Evolutionary conservation across 2,329 filamentous ascomycete species (phyloP), one percentile per base, ranked within the genome.

Genomic region (Pseudogymnoascus sp.): DNA sequence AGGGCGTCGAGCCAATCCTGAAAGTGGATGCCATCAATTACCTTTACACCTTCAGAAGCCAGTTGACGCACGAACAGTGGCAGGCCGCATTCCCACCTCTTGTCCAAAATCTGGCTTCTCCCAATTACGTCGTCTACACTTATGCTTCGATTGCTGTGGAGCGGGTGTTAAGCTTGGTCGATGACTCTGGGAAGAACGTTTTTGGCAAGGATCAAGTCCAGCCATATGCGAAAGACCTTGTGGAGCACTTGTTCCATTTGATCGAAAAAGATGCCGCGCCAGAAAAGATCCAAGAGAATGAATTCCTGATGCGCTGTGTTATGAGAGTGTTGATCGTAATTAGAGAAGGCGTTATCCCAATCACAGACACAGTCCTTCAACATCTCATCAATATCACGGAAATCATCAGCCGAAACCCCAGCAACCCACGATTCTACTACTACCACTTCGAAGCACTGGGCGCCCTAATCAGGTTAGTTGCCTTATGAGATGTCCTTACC

Each of bases 1-100:
- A 83, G 31, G 83, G 82, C 2, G 84, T 89, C 1, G 85, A 96
- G 70, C 89, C 92, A 7, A 93, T 99, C 65, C 82, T 96, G 69
- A 96, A 96, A 79, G 93, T 99, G 15, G 95, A 97, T 75, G 93
- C 93, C 17, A 96, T 99, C 81, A 99, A 97, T 76, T 99, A 93
- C 74, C 83, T 99, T 40, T 96, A 99, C 80, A 91, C 89, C 50
- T 99, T 99, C 85, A 89, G 95, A 71, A 96, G 92, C 74, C 92
- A 97, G 72, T 83, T 99, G 65, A 93, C 91, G 17, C 91, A 91
- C 74, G 88, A 93, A 35, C 90, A 97, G 75, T 97, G 95, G 92
- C 89, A 89, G 70, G 86, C 88, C 64, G 93, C 93, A 1, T 91
- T 99, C 72, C 89, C 91, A 11, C 87, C 96, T 17, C 82, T 99